These are phyloP conservation scores for Melanogaster broomeanus DNA, from an alignment of 768 basidiomycete genomes.

Conservation along the genomic window DNA sequence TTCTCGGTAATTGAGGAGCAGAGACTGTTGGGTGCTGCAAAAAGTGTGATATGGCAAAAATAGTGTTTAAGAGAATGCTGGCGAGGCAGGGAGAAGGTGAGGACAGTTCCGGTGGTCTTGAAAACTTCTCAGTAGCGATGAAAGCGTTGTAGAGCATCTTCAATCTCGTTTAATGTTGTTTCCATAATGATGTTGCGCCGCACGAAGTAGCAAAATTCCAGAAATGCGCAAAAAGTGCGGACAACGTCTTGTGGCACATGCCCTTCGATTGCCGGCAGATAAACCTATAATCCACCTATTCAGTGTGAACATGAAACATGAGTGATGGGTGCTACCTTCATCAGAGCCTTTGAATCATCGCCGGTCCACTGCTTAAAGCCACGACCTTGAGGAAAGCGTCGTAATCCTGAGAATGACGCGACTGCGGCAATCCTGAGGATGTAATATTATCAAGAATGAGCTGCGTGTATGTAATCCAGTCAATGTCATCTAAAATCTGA, in stretches of 20 bases:
- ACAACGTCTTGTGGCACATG: slow-evolving; percentile 18
- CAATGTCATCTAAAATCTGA: slow-evolving; percentile 31
- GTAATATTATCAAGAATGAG: too few relatives aligned
- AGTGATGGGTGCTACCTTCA: slow-evolving; percentile 32
- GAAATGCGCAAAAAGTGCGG: slow-evolving; percentile 14
- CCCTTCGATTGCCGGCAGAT: slow-evolving; percentile 24
- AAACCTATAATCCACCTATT: slow-evolving; percentile 15
- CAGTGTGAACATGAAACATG: too few relatives aligned
- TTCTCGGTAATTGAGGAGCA: slow-evolving; percentile 38
- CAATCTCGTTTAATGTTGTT: slow-evolving; percentile 14
- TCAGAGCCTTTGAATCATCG: slow-evolving; percentile 38
- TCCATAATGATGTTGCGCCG: slow-evolving; percentile 18
- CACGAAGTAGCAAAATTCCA: slow-evolving; percentile 35
- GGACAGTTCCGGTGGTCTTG: slow-evolving; percentile 9
- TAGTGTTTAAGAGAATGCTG: slow-evolving; percentile 38
- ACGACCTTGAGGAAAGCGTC: slow-evolving; percentile 30
- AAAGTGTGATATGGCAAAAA: slow-evolving; percentile 14
- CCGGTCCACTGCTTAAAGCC: slow-evolving; percentile 40
- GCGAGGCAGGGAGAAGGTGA: slow-evolving; percentile 25
- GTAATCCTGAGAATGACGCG: slow-evolving; percentile 26
- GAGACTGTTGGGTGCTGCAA: slow-evolving; percentile 35
- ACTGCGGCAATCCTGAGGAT: slow-evolving; percentile 29
- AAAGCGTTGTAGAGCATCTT: slow-evolving; percentile 17
- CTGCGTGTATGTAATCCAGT: neutral
- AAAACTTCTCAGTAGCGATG: slow-evolving; percentile 22